These are phyloP conservation scores for Cajanus cajan DNA, from an alignment of 306 rosid genomes.

Conservation along the genomic window DNA sequence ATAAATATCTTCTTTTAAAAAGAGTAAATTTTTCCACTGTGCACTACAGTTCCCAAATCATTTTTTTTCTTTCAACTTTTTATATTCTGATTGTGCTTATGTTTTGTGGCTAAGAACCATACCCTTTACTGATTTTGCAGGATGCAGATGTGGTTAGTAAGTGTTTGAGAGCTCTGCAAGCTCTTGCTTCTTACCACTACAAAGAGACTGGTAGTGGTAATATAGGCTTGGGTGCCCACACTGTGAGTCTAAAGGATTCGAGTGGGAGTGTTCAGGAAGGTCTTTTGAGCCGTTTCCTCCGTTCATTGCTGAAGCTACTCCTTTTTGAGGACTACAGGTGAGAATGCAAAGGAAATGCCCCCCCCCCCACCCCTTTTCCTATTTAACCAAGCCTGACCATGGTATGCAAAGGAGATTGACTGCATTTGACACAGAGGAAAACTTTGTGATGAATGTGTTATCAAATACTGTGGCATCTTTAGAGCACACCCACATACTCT, in stretches of 20 bases:
- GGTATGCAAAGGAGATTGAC: neutral
- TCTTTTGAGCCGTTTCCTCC: constrained; percentile 77
- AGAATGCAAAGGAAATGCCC: neutral
- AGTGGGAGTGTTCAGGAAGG: constrained; percentile 76
- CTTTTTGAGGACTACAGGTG: constrained; percentile 94
- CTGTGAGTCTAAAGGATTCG: constrained; percentile 50
- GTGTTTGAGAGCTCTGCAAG: constrained; percentile 84
- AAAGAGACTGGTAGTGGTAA: constrained; percentile 64
- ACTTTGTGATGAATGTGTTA: neutral
- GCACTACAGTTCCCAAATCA: constrained; percentile 3
- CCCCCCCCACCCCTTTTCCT: neutral
- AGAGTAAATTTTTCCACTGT: neutral
- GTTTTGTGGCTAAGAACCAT: neutral
- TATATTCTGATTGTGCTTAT: constrained; percentile 15
- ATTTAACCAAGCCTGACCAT: neutral
- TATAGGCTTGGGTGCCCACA: constrained; percentile 73
- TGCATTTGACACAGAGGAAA: too few relatives aligned
- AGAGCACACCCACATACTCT: neutral
- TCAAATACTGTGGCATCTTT: constrained; percentile 1
- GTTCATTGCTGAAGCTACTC: constrained; percentile 77
- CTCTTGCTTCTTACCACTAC: constrained; percentile 88
- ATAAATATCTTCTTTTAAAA: neutral
- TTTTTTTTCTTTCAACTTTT: neutral
- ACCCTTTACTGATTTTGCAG: constrained; percentile 38
- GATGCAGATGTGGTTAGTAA: constrained; percentile 77